Base-by-base conservation (phyloP, 2,329 filamentous ascomycete species). In the Monilinia fructigena region DNA sequence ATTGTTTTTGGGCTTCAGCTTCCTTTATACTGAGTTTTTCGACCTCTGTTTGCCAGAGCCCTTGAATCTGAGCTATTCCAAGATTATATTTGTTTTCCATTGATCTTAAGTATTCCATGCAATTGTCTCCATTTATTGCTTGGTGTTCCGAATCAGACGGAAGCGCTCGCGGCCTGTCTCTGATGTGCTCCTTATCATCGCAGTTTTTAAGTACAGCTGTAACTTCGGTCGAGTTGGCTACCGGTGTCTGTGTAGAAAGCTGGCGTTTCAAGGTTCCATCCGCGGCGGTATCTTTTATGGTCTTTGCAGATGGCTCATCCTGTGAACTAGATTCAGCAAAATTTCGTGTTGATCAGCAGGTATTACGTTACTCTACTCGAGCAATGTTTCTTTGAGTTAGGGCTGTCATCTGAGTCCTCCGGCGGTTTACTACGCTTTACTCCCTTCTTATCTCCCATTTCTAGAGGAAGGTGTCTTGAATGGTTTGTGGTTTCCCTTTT, bases 1-100 rank as follows among this genome's bases (percentile, higher is more conserved):
- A 61, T 66, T 4, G 55, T 60, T 6, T 47, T 45, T 66, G n/a
- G 4, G 26, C 12, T 23, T 66, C 38, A 28, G 10, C 26, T 18
- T 61, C 40, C 54, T 48, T 66, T 26, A 28, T 40, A 4, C 50
- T 28, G 11, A 52, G 12, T 14, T 23, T 40, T 26, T 66, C 63
- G 11, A 38, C 40, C n/a, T 66, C 55, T 38, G 20, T 5, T 48
- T 66, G 63, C 63, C 63, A 66, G 2, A 61, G 55, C 14, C 40
- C 45, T 62, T 61, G 63, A 3, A 66, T 45, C 2, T 35, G 47
- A 20, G 10, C 16, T 38, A 66, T 66, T 54, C 61, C 40, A 8
- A 1, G 38, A 5, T 54, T 31, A 14, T 52, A 18, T 48, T 47
- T 55, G 3, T 47, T 26, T 14, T 48, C 48, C 38, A 55, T 12